These are phyloP conservation scores for Grammothele lineata DNA, from an alignment of 768 basidiomycete genomes.

Conservation along the genomic window DNA sequence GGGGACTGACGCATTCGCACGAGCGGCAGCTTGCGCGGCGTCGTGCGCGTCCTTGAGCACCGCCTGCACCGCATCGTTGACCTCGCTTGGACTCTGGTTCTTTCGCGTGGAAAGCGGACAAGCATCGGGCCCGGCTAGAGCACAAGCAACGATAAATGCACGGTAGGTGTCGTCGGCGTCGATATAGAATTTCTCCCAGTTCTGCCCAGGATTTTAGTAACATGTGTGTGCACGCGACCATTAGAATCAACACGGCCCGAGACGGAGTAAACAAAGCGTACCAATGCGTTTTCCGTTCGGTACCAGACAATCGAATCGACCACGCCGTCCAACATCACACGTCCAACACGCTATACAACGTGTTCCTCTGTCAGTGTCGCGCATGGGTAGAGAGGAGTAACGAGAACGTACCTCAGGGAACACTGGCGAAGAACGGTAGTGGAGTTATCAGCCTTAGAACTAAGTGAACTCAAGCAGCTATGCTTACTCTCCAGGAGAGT, in stretches of 20 bases:
- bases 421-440: background rate
- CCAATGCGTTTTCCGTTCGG: background rate
- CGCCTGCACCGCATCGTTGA: background rate
- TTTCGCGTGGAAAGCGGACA: slow-evolving; percentile 1
- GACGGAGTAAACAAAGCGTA: background rate
- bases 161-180: slow-evolving; percentile 8
- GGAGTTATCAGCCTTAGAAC: background rate
- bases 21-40: too few relatives aligned
- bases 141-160: slow-evolving; percentile 5
- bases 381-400: too few relatives aligned
- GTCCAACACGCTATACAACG: slow-evolving; percentile 2
- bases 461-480: accelerated
- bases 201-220: background rate
- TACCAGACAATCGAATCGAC: background rate
- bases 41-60: background rate
- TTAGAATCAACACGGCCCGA: too few relatives aligned
- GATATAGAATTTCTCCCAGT: background rate
- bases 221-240: background rate
- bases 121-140: slow-evolving; percentile 2
- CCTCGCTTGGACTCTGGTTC: background rate
- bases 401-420: slow-evolving; percentile 3
- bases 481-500: slow-evolving; percentile 2
- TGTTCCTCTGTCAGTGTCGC: background rate
- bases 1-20: background rate
- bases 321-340: slow-evolving; percentile 1